These are phyloP conservation scores for Pichia sp. DNA, from an alignment of 1,139 yeast genomes.

Conservation along the genomic window DNA sequence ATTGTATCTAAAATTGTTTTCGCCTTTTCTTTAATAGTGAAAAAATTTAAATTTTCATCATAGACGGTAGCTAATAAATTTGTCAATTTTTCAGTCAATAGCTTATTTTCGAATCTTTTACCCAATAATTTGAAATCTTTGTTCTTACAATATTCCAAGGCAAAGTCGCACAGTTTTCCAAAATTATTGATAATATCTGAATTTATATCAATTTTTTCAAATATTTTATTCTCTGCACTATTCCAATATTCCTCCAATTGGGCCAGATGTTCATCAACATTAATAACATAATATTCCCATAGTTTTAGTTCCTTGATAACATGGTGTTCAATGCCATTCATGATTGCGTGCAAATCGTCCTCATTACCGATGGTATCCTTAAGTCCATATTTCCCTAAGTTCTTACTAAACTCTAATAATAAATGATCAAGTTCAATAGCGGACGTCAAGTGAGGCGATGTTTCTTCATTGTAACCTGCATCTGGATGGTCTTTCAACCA, in stretches of 20 bases:
- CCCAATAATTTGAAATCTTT: slow-evolving; percentile 33
- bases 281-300: slow-evolving; percentile 84
- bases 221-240: slow-evolving; percentile 10
- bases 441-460: slow-evolving; percentile 81
- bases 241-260: slow-evolving; percentile 27
- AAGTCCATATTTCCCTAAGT: slow-evolving; percentile 44
- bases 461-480: slow-evolving; percentile 74
- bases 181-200: slow-evolving; percentile 33
- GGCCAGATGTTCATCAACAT: slow-evolving; percentile 34
- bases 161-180: slow-evolving; percentile 36
- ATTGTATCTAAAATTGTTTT: slow-evolving; percentile 61
- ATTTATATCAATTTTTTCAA: slow-evolving; percentile 27
- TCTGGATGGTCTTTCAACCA: slow-evolving; percentile 89
- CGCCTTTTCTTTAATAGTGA: slow-evolving; percentile 32
- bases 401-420: slow-evolving; percentile 54
- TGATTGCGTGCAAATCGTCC: slow-evolving; percentile 49
- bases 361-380: slow-evolving; percentile 45
- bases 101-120: slow-evolving; percentile 42
- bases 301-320: slow-evolving; percentile 60
- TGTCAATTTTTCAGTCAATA: slow-evolving; percentile 45
- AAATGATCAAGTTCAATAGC: slow-evolving; percentile 79
- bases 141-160: slow-evolving; percentile 34
- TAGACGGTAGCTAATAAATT: slow-evolving; percentile 32
- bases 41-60: slow-evolving; percentile 25
- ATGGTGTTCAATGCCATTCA: slow-evolving; percentile 58